Base-by-base conservation (phyloP, 441 rosid genomes). In the Brassica balearica region DNA sequence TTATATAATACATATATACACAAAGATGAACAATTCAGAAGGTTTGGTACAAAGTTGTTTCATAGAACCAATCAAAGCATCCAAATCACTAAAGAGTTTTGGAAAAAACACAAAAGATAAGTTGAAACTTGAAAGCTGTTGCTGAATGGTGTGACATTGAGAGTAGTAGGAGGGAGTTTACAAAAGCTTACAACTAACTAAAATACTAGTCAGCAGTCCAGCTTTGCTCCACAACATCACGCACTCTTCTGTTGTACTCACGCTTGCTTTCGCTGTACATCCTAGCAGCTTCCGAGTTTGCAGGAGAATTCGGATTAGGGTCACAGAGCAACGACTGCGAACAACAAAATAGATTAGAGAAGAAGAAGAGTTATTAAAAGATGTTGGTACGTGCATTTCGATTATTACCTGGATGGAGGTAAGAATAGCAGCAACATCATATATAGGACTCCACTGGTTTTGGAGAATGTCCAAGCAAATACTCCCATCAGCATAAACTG, bases 401-500 rank as follows among this genome's bases (percentile, higher is more conserved):
- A 12, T 25, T n/a, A 27, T 1, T 76, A 90, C 94, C 91, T 90
- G 94, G 74, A 90, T 85, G 34, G 94, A 90, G 59, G 94, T 87
- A 10, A 88, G 94, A 72, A 90, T 88, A 61, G 94, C 94, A 56
- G 92, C 94, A 15, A 90, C 94, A 79, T 90, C 94, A 81, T 87
- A 88, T 27, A 90, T 90, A 2, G 94, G 94, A 84, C 88, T 86
- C 92, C 94, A 90, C 77, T 88, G 94, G 76, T 90, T 90, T 83
- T 90, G 92, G 41, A 88, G 71, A 81, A 87, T 90, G 78, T 90
- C 94, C 86, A 90, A 78, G 75, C 92, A 90, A 60, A 90, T 90
- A 72, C 91, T 88, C 76, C 95, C 95, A 51, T 88, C 95, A 1
- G 95, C 95, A 79, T 88, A 90, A 66, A 90, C 95, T 88, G 85